Evolutionary conservation across 2,329 filamentous ascomycete species (phyloP), one percentile per base, ranked within the genome.

Genomic region (Immersiporthe knoxdaviesiana): DNA sequence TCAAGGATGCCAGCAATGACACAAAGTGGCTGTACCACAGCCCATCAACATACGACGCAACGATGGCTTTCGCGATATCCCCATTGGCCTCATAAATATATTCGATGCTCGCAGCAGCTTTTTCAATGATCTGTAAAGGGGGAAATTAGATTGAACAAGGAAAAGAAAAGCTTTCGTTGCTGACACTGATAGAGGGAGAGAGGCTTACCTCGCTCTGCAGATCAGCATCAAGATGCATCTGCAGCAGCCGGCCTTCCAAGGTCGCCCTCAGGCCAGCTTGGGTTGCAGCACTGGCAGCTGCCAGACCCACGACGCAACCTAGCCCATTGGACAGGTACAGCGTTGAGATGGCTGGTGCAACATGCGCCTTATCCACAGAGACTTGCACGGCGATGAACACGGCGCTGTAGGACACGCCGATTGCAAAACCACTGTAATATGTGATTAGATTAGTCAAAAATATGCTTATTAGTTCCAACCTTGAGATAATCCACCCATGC

Each of bases 361-460:
- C 78, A 69, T 82, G 78, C 0, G 74, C 72, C 0, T 78, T 78
- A 30, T 79, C 73, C 3, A 82, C 77, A 30, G 79, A 79, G 3
- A 78, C 80, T 66, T 84, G 81, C 1, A 83, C 73, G 0, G 80
- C 78, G 66, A 84, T 79, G 68, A 84, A 83, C 0, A 81, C 75
- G 3, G 80, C 80, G 35, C 78, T 80, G 32, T 80, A 77, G 0
- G 78, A 78, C 10, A 83, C 77, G 1, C 82, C 82, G 0, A 77
- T 79, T 24, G 81, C 81, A 37, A 83, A 76, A 4, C 82, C 82
- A 62, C 78, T 77, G 3, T 60, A 14, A 24, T 21, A 5, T 8
- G 10, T 21, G 47, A n/a, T 54, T 10, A 35, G 11, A 35, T 18
- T 11, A 47, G 4, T 35, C 35, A 35, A 8, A 4, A 64, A 50